Conservation (phyloP, 2,329 filamentous ascomycete species). For the Pestalotiopsis fici region DNA sequence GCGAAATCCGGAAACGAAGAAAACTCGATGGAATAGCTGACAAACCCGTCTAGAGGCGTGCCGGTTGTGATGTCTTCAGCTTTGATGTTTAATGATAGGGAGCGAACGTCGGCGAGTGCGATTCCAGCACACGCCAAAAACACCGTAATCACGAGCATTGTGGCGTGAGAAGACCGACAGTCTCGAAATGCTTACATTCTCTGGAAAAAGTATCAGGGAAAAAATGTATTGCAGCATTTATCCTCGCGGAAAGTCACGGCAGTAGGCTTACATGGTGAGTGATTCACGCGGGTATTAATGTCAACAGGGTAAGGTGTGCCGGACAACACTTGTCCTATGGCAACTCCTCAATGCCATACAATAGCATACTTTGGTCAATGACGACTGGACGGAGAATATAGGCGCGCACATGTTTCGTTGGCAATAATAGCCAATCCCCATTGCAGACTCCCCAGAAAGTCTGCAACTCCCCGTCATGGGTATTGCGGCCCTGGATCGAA, state of each 20-base stretch:
- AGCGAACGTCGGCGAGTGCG: neutral
- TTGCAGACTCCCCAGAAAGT: neutral
- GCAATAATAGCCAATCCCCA: neutral
- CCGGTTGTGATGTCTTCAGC: conserved; percentile 17
- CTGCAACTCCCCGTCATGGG: neutral
- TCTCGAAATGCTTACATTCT: neutral
- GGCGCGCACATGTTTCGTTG: neutral
- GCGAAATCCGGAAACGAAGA: conserved; percentile 39
- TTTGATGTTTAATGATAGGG: conserved; percentile 10
- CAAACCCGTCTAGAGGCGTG: conserved; percentile 38
- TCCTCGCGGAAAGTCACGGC: neutral
- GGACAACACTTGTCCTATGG: neutral
- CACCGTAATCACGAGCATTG: conserved; percentile 16
- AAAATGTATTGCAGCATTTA: neutral
- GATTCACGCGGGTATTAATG: neutral
- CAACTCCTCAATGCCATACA: neutral
- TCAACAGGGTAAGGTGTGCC: neutral
- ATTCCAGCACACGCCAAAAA: conserved; percentile 15
- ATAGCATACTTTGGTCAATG: neutral
- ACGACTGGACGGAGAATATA: conserved; percentile 5
- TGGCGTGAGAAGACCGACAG: neutral
- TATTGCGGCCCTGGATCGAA: neutral
- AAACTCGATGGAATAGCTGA: conserved; percentile 42
- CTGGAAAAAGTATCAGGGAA: neutral
- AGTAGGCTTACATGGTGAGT: neutral